Evolutionary conservation across 2,329 filamentous ascomycete genomes (phyloP).

Genomic region (Sporothrix globosa): DNA sequence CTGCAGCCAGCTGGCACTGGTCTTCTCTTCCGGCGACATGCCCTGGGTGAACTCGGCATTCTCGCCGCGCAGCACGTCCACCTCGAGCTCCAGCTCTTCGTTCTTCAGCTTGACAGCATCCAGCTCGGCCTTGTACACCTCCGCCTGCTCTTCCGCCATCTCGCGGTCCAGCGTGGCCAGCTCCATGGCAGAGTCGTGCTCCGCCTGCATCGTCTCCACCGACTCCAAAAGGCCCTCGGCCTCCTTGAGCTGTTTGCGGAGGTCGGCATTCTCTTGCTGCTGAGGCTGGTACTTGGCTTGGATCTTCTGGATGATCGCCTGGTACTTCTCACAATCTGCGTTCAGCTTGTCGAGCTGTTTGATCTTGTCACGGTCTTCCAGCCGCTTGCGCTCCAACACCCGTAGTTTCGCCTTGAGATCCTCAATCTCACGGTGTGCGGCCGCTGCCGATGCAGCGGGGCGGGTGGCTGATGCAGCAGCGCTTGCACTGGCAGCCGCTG

Average conservation of each 20-base stretch:
- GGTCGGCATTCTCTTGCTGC: constrained; percentile 74
- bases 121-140: constrained; percentile 78
- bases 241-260: constrained; percentile 78
- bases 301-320: constrained; percentile 85
- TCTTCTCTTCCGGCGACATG: constrained; percentile 84
- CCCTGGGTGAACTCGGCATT: constrained; percentile 81
- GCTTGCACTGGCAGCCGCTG: constrained; percentile 35
- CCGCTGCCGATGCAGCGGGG: constrained; percentile 44
- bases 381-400: constrained; percentile 82
- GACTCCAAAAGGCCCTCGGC: constrained; percentile 69
- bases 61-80: constrained; percentile 84
- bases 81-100: constrained; percentile 85
- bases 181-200: constrained; percentile 84
- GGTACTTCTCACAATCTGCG: constrained; percentile 75
- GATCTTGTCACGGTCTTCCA: constrained; percentile 83
- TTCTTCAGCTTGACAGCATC: constrained; percentile 73
- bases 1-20: constrained; percentile 85
- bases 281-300: constrained; percentile 86
- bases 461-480: constrained; percentile 40
- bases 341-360: constrained; percentile 77
- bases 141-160: constrained; percentile 92
- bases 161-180: constrained; percentile 87
- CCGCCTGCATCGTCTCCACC: constrained; percentile 74
- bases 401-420: constrained; percentile 86
- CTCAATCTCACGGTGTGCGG: constrained; percentile 71